Conservation (phyloP, 192 early-diverging fungal species). For the Anaeromyces robustus region DNA sequence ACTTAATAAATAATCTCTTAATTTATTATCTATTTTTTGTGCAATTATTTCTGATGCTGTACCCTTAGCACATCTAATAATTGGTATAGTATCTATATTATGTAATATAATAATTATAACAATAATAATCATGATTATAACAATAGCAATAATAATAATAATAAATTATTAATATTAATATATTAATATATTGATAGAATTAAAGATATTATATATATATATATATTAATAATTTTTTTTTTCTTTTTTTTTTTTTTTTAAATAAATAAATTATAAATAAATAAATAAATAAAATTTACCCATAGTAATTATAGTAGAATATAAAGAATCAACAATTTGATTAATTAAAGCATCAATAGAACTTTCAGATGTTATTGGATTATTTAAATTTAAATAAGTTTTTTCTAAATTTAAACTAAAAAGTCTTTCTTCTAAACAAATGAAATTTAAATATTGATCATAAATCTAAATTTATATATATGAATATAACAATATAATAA, state of each 20-base stretch:
- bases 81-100: slow-evolving; percentile 56
- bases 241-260: too few relatives aligned
- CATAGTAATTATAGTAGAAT: slow-evolving; percentile 83
- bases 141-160: too few relatives aligned
- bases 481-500: too few relatives aligned
- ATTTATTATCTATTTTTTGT: slow-evolving; percentile 65
- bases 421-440: slow-evolving; percentile 79
- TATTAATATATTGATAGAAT: too few relatives aligned
- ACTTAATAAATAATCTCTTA: slow-evolving; percentile 87
- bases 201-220: too few relatives aligned
- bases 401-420: slow-evolving; percentile 77
- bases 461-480: slow-evolving; percentile 51
- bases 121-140: too few relatives aligned
- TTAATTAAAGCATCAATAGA: slow-evolving; percentile 67
- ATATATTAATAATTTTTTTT: too few relatives aligned
- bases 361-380: slow-evolving; percentile 63
- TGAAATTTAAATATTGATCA: slow-evolving; percentile 94
- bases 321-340: slow-evolving; percentile 61
- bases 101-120: not conserved
- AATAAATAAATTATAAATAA: too few relatives aligned
- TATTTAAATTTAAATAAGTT: slow-evolving; percentile 69
- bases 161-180: too few relatives aligned
- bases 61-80: slow-evolving; percentile 78
- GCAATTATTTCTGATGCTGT: slow-evolving; percentile 91
- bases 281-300: slow-evolving; percentile 27